phyloP scores from a whole-genome alignment of 2,329 filamentous ascomycete genomes.

The Xylaria sp. region DNA sequence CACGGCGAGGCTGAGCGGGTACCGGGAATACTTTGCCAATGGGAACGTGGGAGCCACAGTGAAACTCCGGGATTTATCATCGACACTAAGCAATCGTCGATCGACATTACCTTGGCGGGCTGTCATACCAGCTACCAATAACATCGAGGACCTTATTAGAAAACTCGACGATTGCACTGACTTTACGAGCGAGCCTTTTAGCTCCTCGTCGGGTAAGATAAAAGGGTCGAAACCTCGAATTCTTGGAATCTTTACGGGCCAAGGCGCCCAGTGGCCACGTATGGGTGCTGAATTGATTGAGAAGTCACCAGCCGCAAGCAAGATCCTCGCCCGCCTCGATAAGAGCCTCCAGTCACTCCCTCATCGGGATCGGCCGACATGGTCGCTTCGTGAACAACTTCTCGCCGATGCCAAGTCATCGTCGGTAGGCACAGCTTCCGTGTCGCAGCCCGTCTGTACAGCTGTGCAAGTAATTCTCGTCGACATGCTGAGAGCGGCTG shows the following conservation, averaged over 20 bases:
- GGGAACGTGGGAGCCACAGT: no score
- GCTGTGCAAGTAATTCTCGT: slow-evolving; percentile 5
- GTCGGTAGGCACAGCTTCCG: neutral
- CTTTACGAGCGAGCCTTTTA: no score
- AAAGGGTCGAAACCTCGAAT: no score
- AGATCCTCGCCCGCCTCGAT: slow-evolving; percentile 29
- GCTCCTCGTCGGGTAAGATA: no score
- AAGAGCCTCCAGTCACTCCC: slow-evolving; percentile 27
- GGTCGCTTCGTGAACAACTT: slow-evolving; percentile 19
- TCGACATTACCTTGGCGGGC: no score
- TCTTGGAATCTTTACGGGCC: neutral
- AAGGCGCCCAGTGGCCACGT: neutral
- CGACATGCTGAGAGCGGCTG: neutral
- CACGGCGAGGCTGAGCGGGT: neutral
- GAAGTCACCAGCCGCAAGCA: neutral
- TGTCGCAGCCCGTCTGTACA: neutral
- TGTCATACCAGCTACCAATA: no score
- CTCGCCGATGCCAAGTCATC: neutral
- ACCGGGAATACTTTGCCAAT: neutral
- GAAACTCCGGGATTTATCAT: no score
- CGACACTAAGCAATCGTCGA: no score
- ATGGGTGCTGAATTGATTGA: slow-evolving; percentile 3
- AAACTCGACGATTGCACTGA: no score
- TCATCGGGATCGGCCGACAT: slow-evolving; percentile 22
- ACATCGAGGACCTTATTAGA: no score